These are phyloP conservation scores for Tetraselmis striata DNA, from an alignment of 139 green algal species.

Conservation along the genomic window DNA sequence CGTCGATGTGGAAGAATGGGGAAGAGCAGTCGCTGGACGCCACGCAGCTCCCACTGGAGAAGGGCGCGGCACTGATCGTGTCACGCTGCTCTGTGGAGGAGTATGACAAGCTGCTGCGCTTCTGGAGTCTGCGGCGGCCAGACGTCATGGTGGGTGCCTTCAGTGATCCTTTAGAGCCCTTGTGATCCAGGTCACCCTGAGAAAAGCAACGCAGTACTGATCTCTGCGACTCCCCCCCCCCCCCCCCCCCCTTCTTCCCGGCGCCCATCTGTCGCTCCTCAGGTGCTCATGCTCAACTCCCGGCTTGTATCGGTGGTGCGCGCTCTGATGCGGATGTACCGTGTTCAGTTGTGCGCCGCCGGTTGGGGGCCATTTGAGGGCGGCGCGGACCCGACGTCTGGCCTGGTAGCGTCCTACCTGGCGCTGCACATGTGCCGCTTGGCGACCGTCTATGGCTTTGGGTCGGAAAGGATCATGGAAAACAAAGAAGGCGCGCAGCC, in stretches of 20 bases:
- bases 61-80: background rate
- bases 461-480: background rate
- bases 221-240: background rate
- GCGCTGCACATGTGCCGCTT: background rate
- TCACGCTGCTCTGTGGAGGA: background rate
- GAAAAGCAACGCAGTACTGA: too few species aligned
- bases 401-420: background rate
- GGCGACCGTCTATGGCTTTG: background rate
- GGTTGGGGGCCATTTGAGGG: constrained; percentile 1
- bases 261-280: background rate
- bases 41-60: background rate
- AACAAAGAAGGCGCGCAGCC: background rate
- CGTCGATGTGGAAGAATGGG: background rate
- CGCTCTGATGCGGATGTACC: background rate
- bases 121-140: background rate
- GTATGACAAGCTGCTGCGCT: background rate
- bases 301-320: background rate
- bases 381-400: background rate
- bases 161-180: too few species aligned
- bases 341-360: background rate
- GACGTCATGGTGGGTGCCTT: background rate
- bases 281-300: constrained; percentile 2
- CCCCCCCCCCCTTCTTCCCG: background rate
- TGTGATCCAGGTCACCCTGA: too few species aligned
- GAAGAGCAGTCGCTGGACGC: constrained; percentile 2